Evolutionary conservation across 2,329 filamentous ascomycete species (phyloP), one percentile per base, ranked within the genome.

Genomic region (Calonectria ilicicola): DNA sequence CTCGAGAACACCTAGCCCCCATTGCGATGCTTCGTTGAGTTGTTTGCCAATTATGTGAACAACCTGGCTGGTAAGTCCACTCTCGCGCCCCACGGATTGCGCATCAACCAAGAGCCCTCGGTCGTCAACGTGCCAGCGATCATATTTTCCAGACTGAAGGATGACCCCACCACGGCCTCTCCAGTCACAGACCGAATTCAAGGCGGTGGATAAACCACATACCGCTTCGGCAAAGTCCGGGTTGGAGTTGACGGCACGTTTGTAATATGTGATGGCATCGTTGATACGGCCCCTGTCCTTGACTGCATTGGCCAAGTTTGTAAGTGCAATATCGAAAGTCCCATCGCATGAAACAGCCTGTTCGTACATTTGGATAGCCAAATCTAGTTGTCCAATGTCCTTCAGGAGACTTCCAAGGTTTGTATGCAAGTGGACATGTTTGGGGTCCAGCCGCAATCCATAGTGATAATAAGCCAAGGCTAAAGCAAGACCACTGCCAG

Each of bases 151-250:
- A 65, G 87, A 88, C 66, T 92, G 89, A n/a, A 94, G 89, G 29
- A 94, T 88, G 56, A 98, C 93, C 1, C 97, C 97, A 73, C 97
- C 97, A 75, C 97, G 92, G 35, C 95, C 95, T 79, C 91, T 90
- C 97, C 97, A 99, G 80, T 96, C 94, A 82, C 97, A 99, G 7
- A 99, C 96, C 8, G 97, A 98, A 81, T 98, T 98, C 65, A 99
- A 87, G 1, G 97, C 96, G 71, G 98, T 98, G 2, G 95, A 96
- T 65, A 99, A 89, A 9, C 97, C 97, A 83, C 97, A 99, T 0
- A 99, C 96, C 8, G 97, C 97, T 85, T 99, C 97, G 1, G 97
- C 95, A 84, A 99, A 99, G 40, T 98, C 94, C 0, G 97, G 96
- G 78, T 97, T 99, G n/a, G 96, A 92, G 40, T 90, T 89, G 12